Percentiles rank a stretch among this genome's conserved stretches.
Evolutionary conservation across 1,139 yeast species (phyloP).

Genomic region (Blastobotrys aristatus): DNA sequence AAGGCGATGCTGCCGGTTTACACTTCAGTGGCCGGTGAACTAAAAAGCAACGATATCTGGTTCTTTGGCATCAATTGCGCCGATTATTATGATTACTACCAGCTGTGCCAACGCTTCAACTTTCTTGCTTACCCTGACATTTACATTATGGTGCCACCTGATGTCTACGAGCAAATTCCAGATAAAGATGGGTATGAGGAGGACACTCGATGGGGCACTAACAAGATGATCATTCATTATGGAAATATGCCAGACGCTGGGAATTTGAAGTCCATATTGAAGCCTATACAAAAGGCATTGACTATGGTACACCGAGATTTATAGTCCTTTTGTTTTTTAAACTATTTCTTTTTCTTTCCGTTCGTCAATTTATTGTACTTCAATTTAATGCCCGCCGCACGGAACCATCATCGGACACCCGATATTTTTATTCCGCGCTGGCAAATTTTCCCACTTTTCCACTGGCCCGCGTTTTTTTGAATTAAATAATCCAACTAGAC

Average conservation of each 20-base stretch:
- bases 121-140: slow-evolving; percentile 6
- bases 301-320: no score
- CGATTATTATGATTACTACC: slow-evolving; percentile 24
- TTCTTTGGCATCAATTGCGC: slow-evolving; percentile 91
- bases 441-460: no score
- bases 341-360: no score
- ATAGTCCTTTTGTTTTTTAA: no score
- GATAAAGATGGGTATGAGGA: neutral
- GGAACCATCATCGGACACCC: no score
- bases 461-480: no score
- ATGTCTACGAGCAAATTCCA: neutral
- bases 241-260: neutral
- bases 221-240: neutral
- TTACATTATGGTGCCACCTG: neutral
- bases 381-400: no score
- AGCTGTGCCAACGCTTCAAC: slow-evolving; percentile 4
- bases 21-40: slow-evolving; percentile 53
- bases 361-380: no score
- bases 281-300: neutral
- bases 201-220: neutral
- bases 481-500: no score
- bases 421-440: no score
- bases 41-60: slow-evolving; percentile 54
- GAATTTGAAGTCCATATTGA: neutral
- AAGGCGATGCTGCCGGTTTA: slow-evolving; percentile 61